These are phyloP conservation scores for Melocanna baccifera DNA, from an alignment of 176 grass and related monocot genomes.

Conservation along the genomic window DNA sequence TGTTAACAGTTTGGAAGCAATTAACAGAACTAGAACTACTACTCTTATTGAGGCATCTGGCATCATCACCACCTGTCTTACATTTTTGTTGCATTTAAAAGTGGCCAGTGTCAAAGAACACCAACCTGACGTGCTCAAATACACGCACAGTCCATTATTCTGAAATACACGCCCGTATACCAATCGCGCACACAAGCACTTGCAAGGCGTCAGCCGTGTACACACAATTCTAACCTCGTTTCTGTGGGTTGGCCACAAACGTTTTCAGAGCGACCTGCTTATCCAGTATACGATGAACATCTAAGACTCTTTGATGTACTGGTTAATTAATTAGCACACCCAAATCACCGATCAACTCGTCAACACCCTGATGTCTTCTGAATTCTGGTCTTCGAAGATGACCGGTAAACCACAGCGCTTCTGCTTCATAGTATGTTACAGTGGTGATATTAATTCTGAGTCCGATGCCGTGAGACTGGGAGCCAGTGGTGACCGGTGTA, in stretches of 20 bases:
- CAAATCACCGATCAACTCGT: not conserved
- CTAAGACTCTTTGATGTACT: not conserved
- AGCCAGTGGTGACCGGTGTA: not conserved
- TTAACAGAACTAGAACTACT: not conserved
- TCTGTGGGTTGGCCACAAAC: not conserved
- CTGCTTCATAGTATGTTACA: not conserved
- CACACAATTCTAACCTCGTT: not conserved
- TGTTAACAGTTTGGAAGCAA: conserved; percentile 3
- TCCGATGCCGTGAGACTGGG: not conserved
- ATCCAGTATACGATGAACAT: not conserved
- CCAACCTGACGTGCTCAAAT: conserved; percentile 23
- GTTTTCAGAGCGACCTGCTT: not conserved
- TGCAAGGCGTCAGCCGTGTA: not conserved
- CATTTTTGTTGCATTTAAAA: not conserved
- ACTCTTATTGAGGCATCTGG: not conserved
- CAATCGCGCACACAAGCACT: conserved; percentile 30
- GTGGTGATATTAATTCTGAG: not conserved
- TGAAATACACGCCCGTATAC: not conserved
- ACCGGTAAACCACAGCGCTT: not conserved
- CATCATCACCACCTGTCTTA: not conserved
- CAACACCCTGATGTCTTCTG: not conserved
- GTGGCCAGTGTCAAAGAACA: not conserved
- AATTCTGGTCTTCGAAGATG: not conserved
- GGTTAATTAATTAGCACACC: not conserved
- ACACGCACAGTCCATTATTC: not conserved